phyloP scores from a whole-genome alignment of 2,329 filamentous ascomycete genomes.

The Calonectria crousiana region DNA sequence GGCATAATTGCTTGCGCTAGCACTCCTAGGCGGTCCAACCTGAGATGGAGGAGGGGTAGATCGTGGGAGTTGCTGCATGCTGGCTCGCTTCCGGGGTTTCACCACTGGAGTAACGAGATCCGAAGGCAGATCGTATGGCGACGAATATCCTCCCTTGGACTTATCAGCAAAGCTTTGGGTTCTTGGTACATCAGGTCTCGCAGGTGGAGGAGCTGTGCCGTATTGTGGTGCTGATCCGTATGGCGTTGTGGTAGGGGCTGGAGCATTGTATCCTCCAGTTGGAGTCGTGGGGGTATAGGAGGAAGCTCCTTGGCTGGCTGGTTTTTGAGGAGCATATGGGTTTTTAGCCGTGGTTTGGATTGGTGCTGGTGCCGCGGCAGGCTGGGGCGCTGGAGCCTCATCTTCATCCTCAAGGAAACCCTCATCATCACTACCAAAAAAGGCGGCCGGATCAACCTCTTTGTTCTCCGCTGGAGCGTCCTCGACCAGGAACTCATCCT shows the following conservation, averaged over 20 bases:
- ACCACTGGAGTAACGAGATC: conserved; percentile 72
- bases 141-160: conserved; percentile 90
- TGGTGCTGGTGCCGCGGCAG: conserved; percentile 21
- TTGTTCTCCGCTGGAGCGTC: conserved; percentile 60
- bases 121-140: conserved; percentile 94
- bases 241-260: conserved; percentile 38
- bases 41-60: conserved; percentile 56
- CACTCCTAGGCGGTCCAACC: conserved; percentile 69
- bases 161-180: conserved; percentile 91
- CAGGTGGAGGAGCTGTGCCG: conserved; percentile 50
- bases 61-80: conserved; percentile 67
- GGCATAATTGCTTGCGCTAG: conserved; percentile 71
- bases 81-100: conserved; percentile 75
- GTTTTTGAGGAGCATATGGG: conserved; percentile 43
- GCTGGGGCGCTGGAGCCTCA: conserved; percentile 40
- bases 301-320: conserved; percentile 31
- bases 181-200: conserved; percentile 63
- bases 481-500: conserved; percentile 72
- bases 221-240: conserved; percentile 50
- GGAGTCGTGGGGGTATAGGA: conserved; percentile 40
- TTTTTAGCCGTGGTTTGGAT: conserved; percentile 29
- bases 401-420: conserved; percentile 82
- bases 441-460: conserved; percentile 71
- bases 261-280: conserved; percentile 35
- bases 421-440: conserved; percentile 87